Conservation (phyloP, 352 stramenopile species). For the Phytopythium helicoides region DNA sequence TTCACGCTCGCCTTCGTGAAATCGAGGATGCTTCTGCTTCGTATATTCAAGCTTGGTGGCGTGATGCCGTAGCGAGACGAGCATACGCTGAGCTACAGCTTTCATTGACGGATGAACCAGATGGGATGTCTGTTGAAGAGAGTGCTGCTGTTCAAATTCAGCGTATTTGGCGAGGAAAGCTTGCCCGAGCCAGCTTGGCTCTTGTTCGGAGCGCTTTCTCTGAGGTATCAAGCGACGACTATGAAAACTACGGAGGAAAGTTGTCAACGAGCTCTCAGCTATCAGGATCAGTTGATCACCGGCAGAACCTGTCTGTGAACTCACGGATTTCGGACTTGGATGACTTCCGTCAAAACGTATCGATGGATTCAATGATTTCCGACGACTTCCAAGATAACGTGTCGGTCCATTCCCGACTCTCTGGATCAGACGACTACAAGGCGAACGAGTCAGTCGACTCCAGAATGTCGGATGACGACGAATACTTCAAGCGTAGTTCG, state of each 20-base stretch:
- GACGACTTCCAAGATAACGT: too few species aligned
- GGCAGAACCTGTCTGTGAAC: background rate
- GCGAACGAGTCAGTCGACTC: too few species aligned
- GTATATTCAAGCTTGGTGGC: constrained; percentile 34
- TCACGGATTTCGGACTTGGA: constrained; percentile 3
- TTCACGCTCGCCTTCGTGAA: constrained; percentile 12
- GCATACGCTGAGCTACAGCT: background rate
- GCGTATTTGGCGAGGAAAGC: background rate
- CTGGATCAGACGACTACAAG: too few species aligned
- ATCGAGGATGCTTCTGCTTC: constrained; percentile 28
- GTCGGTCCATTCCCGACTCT: too few species aligned
- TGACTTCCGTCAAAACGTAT: too few species aligned
- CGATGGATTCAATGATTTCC: background rate
- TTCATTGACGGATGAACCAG: background rate
- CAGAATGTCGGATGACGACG: background rate
- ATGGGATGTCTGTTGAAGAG: background rate
- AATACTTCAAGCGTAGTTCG: too few species aligned
- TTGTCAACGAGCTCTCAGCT: too few species aligned
- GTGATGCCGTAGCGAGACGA: constrained; percentile 5
- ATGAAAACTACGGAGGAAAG: constrained; percentile 2
- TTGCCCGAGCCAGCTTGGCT: background rate
- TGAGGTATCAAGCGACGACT: background rate
- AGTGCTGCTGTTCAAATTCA: constrained; percentile 1
- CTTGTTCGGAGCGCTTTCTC: constrained; percentile 1
- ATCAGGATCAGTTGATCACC: too few species aligned